Percentiles rank a stretch among this genome's conserved stretches.
phyloP scores from a whole-genome alignment of 495 filamentous ascomycete species.

The Saxispiralis lemnorum region DNA sequence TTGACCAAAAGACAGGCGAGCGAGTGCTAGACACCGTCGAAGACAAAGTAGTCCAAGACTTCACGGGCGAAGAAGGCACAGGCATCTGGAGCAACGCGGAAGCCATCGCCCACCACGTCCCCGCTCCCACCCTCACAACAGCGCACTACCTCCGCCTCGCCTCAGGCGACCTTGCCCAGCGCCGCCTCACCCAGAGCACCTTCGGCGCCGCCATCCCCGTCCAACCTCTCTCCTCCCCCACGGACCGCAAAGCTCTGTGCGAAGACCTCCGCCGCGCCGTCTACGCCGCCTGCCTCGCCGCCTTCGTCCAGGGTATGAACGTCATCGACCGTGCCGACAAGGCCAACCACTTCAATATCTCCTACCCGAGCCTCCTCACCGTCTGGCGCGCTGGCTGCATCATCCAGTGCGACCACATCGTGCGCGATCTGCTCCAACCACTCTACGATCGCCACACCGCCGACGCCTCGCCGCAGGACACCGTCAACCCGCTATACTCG shows the following conservation, averaged over 20 bases:
- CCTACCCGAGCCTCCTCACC: constrained; percentile 40
- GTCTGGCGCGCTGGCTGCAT: constrained; percentile 63
- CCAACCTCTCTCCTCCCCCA: constrained; percentile 23
- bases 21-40: constrained; percentile 47
- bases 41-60: constrained; percentile 59
- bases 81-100: constrained; percentile 48
- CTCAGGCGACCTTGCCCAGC: constrained; percentile 41
- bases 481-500: constrained; percentile 30
- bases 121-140: constrained; percentile 44
- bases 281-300: constrained; percentile 44
- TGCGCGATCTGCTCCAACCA: constrained; percentile 29
- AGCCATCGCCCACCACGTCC: constrained; percentile 42
- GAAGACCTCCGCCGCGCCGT: constrained; percentile 43
- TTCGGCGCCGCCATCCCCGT: constrained; percentile 10
- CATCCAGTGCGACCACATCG: constrained; percentile 51
- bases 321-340: constrained; percentile 44
- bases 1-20: constrained; percentile 20
- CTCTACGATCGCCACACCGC: constrained; percentile 23
- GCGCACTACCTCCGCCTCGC: constrained; percentile 51
- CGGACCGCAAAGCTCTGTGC: constrained; percentile 34
- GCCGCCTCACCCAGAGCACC: constrained; percentile 25
- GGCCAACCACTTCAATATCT: constrained; percentile 45
- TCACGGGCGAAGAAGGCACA: constrained; percentile 50
- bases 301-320: constrained; percentile 50
- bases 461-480: not conserved